These are phyloP conservation scores for Buddleja alternifolia DNA, from an alignment of 257 asterid genomes.

Conservation along the genomic window DNA sequence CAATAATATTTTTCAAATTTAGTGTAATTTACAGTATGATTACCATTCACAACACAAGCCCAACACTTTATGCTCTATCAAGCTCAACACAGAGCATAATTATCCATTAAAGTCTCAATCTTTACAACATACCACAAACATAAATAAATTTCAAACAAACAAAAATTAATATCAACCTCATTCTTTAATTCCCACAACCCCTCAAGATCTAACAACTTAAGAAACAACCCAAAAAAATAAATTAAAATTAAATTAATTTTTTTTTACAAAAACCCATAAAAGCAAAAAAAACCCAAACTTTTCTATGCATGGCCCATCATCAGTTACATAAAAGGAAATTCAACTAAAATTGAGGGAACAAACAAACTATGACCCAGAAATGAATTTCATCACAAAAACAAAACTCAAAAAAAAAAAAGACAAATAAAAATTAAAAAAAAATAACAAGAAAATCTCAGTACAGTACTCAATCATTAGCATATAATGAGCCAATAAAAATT, in stretches of 20 bases:
- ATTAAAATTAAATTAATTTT: background rate
- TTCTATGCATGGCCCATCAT: constrained; percentile 30
- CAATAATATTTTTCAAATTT: background rate
- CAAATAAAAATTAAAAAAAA: background rate
- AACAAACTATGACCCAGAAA: constrained; percentile 22
- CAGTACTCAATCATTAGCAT: constrained; percentile 27
- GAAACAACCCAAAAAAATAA: background rate
- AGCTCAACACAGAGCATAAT: background rate
- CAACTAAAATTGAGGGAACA: constrained; percentile 8
- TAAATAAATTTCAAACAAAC: background rate
- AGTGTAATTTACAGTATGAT: no score
- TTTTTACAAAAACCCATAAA: constrained; percentile 18
- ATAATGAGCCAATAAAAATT: constrained; percentile 18
- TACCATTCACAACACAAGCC: no score
- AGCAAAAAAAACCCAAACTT: constrained; percentile 6
- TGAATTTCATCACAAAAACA: constrained; percentile 7
- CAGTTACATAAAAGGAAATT: background rate
- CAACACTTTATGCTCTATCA: background rate
- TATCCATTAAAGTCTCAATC: constrained; percentile 24
- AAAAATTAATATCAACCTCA: background rate
- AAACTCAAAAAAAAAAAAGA: background rate
- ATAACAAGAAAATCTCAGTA: constrained; percentile 4
- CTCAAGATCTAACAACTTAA: constrained; percentile 36
- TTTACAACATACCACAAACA: constrained; percentile 24
- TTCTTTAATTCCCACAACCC: constrained; percentile 16